Percentiles rank a stretch among this genome's conserved stretches.
These are phyloP conservation scores for Wickerhamomyces tratensis DNA, from an alignment of 805 yeast genomes.

Conservation along the genomic window DNA sequence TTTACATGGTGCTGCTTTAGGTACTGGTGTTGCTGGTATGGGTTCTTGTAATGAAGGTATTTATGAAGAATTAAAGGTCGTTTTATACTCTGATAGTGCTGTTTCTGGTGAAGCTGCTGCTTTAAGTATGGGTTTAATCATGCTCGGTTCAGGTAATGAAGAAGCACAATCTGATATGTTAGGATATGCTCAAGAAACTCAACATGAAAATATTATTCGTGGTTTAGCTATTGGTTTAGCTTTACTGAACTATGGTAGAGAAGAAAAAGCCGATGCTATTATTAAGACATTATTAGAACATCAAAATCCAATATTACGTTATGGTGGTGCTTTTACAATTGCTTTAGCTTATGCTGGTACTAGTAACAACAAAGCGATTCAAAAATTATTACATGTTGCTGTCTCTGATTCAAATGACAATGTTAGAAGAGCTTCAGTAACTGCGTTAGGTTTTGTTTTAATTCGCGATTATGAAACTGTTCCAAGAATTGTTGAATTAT, in stretches of 20 bases:
- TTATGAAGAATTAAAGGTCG: slow-evolving; percentile 75
- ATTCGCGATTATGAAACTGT: slow-evolving; percentile 87
- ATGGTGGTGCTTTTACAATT: slow-evolving; percentile 91
- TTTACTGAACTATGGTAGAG: slow-evolving; percentile 75
- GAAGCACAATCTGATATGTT: slow-evolving; percentile 70
- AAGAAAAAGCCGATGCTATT: slow-evolving; percentile 63
- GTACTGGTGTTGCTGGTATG: slow-evolving; percentile 96
- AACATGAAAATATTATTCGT: slow-evolving; percentile 90
- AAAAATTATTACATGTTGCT: slow-evolving; percentile 80
- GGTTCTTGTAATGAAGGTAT: slow-evolving; percentile 67
- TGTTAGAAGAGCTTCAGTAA: slow-evolving; percentile 93
- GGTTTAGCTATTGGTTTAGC: slow-evolving; percentile 91
- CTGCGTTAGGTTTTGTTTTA: slow-evolving; percentile 82
- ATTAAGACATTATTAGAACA: slow-evolving; percentile 60
- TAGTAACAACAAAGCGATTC: slow-evolving; percentile 80
- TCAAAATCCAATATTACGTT: slow-evolving; percentile 79
- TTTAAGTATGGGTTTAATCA: slow-evolving; percentile 88
- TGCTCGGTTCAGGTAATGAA: slow-evolving; percentile 83
- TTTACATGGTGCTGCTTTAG: slow-evolving; percentile 92
- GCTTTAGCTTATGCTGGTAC: slow-evolving; percentile 98
- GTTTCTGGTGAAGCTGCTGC: slow-evolving; percentile 96
- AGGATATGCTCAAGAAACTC: slow-evolving; percentile 87
- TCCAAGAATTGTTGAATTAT: slow-evolving; percentile 87
- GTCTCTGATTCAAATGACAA: slow-evolving; percentile 95
- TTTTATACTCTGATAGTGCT: slow-evolving; percentile 84